Conservation (phyloP, 768 basidiomycete species). For the Lactarius tabidus region DNA sequence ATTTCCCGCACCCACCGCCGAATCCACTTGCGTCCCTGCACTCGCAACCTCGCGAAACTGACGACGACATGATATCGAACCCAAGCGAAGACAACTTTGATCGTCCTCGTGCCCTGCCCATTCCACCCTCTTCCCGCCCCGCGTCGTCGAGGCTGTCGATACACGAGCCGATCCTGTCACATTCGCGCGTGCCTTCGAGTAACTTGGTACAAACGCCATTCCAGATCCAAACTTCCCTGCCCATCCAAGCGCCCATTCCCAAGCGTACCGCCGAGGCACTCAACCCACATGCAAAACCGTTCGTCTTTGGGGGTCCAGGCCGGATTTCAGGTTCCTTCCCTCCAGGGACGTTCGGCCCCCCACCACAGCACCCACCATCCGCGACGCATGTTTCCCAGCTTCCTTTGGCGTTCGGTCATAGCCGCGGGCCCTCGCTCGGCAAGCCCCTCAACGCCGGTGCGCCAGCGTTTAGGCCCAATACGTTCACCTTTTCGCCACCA, state of each 20-base stretch:
- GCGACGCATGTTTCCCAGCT: not conserved
- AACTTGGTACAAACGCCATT: slow-evolving; percentile 20
- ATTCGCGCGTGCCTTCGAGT: slow-evolving; percentile 46
- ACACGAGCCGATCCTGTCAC: slow-evolving; percentile 59
- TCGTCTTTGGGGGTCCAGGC: slow-evolving; percentile 59
- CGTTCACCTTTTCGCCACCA: slow-evolving; percentile 76
- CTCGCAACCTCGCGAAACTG: slow-evolving; percentile 31
- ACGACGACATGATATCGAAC: slow-evolving; percentile 78
- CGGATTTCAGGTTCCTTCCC: slow-evolving; percentile 37
- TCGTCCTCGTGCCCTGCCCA: slow-evolving; percentile 9
- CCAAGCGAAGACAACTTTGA: slow-evolving; percentile 69
- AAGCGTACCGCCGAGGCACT: slow-evolving; percentile 37
- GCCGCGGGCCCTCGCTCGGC: slow-evolving; percentile 45
- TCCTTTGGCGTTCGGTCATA: slow-evolving; percentile 29
- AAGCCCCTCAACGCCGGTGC: slow-evolving; percentile 78
- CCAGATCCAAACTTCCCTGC: slow-evolving; percentile 19
- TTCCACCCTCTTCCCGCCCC: slow-evolving; percentile 23
- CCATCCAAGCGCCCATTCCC: slow-evolving; percentile 21
- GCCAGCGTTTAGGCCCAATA: slow-evolving; percentile 72
- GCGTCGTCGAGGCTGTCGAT: slow-evolving; percentile 57
- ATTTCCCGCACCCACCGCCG: slow-evolving; percentile 73
- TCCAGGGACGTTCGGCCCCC: slow-evolving; percentile 30
- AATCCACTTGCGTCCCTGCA: slow-evolving; percentile 39
- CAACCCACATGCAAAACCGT: slow-evolving; percentile 81
- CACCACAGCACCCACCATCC: slow-evolving; percentile 31